Conservation (phyloP, 2,329 filamentous ascomycete species). For the Orbilia javanica region DNA sequence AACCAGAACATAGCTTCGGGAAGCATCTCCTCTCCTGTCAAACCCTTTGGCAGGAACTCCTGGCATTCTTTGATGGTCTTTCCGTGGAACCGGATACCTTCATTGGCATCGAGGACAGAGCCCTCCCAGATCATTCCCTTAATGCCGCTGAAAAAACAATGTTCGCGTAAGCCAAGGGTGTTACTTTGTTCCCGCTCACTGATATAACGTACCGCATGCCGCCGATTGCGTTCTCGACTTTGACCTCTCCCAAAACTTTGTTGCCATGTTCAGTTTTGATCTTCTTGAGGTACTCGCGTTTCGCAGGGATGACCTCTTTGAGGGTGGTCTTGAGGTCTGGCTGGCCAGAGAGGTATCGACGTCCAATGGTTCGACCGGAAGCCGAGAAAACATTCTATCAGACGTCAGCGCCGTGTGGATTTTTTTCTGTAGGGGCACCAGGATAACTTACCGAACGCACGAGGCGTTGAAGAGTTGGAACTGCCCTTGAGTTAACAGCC, state of each 20-base stretch:
- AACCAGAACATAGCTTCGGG: slow-evolving; percentile 99
- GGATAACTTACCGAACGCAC: slow-evolving; percentile 21
- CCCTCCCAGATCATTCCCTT: slow-evolving; percentile 99
- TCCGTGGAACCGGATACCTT: slow-evolving; percentile 98
- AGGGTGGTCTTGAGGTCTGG: slow-evolving; percentile 90
- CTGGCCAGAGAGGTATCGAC: slow-evolving; percentile 73
- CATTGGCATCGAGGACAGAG: slow-evolving; percentile 93
- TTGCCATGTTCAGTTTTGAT: slow-evolving; percentile 83
- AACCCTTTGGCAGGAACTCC: slow-evolving; percentile 90
- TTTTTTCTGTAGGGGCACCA: not conserved
- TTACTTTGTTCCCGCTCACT: not conserved
- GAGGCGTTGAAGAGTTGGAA: slow-evolving; percentile 38
- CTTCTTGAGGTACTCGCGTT: slow-evolving; percentile 91
- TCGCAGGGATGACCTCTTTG: slow-evolving; percentile 85
- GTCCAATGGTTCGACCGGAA: slow-evolving; percentile 14
- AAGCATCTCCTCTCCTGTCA: slow-evolving; percentile 92
- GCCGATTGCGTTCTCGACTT: slow-evolving; percentile 91
- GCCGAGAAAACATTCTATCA: slow-evolving; percentile 37
- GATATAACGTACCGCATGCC: slow-evolving; percentile 81
- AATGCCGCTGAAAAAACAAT: slow-evolving; percentile 73
- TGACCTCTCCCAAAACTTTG: slow-evolving; percentile 90
- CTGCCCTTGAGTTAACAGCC: slow-evolving; percentile 50
- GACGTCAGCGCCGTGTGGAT: not conserved
- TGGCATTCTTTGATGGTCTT: slow-evolving; percentile 99
- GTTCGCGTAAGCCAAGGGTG: not conserved